Conservation (phyloP, 768 basidiomycete species). For the Mycena vitilis region DNA sequence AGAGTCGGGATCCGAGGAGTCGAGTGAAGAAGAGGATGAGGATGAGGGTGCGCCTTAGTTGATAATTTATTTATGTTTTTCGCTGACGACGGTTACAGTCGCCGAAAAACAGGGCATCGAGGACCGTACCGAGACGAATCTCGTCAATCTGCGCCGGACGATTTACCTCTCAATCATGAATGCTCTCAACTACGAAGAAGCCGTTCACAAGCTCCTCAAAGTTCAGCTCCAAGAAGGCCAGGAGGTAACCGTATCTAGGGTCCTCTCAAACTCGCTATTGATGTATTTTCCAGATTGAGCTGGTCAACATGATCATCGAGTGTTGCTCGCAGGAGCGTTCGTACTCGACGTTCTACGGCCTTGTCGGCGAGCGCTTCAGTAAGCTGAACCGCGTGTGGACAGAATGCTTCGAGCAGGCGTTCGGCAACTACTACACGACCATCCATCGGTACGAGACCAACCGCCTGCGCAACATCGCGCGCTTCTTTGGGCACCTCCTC, state of each 20-base stretch:
- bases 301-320: constrained; percentile 99
- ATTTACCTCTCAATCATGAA: constrained; percentile 99
- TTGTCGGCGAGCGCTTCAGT: constrained; percentile 95
- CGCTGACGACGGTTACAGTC: constrained; percentile 48
- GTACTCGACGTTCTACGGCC: constrained; percentile 97
- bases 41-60: constrained; percentile 50
- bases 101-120: constrained; percentile 89
- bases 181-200: constrained; percentile 97
- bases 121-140: constrained; percentile 94
- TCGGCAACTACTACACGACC: constrained; percentile 91
- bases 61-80: neutral
- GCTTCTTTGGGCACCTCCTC: constrained; percentile 95
- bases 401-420: constrained; percentile 88
- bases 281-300: constrained; percentile 76
- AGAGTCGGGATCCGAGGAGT: constrained; percentile 74
- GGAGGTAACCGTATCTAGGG: constrained; percentile 68
- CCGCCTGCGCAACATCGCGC: constrained; percentile 94
- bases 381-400: constrained; percentile 97
- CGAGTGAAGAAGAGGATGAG: constrained; percentile 72
- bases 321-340: constrained; percentile 99
- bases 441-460: constrained; percentile 99
- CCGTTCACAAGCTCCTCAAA: constrained; percentile 96
- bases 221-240: constrained; percentile 92
- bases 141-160: constrained; percentile 92
- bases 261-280: neutral